A percentile compares a stretch with the other conserved stretches of the same genome.
Evolutionary conservation across 371 early-diverging fungal genomes (phyloP).

Genomic region (Mortierella sp.): DNA sequence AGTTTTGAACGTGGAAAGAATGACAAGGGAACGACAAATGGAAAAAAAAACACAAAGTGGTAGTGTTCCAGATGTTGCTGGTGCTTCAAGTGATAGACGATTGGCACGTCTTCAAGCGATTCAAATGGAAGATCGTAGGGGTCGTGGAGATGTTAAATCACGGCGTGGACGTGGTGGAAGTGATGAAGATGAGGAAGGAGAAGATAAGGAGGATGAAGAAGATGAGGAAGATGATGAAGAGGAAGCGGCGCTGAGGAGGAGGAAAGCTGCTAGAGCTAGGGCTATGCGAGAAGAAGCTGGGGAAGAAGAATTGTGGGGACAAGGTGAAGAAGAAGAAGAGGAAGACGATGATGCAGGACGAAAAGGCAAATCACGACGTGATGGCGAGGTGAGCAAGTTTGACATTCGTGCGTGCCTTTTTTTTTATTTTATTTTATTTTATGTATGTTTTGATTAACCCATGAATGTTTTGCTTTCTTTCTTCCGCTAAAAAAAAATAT

Average conservation of each 20-base stretch:
- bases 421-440: too few species aligned
- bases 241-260: conserved; percentile 49
- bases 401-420: too few species aligned
- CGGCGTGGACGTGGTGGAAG: conserved; percentile 28
- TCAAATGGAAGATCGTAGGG: conserved; percentile 22
- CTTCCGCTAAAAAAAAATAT: not conserved
- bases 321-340: conserved; percentile 66
- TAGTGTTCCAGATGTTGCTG: not conserved
- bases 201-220: conserved; percentile 23
- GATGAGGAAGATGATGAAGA: conserved; percentile 56
- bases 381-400: conserved; percentile 30
- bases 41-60: conserved; percentile 14
- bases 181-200: conserved; percentile 40
- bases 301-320: conserved; percentile 51
- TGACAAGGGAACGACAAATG: conserved; percentile 43
- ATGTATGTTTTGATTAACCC: not conserved
- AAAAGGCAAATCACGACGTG: conserved; percentile 33
- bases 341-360: conserved; percentile 39
- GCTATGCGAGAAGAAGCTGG: conserved; percentile 52
- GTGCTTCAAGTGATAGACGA: conserved; percentile 26
- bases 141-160: conserved; percentile 38
- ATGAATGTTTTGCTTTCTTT: not conserved
- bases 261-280: conserved; percentile 54
- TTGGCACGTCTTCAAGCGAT: conserved; percentile 39
- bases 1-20: conserved; percentile 46